Percentiles rank a stretch among this genome's conserved stretches.
phyloP scores from a whole-genome alignment of 1,139 yeast species.

The Saccharomyces hybrid region DNA sequence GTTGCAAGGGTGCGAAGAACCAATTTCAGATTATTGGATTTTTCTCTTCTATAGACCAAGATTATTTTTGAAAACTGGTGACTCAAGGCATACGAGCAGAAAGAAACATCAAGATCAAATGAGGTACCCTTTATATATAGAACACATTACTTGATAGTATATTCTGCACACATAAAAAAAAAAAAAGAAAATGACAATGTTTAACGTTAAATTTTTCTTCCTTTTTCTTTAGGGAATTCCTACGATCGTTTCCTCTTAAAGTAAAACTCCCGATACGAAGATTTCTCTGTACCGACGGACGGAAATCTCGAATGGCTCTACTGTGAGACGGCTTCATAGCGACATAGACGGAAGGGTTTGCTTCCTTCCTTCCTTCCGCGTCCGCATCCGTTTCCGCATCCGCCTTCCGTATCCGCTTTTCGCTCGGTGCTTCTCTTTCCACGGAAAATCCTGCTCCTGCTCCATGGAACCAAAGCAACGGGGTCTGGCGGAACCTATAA shows the following conservation, averaged over 20 bases:
- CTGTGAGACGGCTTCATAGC: not conserved
- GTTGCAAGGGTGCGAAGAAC: not conserved
- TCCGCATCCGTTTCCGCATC: not conserved
- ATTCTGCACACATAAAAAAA: not conserved
- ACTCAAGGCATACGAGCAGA: not conserved
- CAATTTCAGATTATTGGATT: not conserved
- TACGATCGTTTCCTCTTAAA: not conserved
- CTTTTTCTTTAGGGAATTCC: not conserved
- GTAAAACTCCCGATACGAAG: not conserved
- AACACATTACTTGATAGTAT: not conserved
- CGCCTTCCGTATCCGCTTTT: not conserved
- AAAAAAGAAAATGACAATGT: not conserved
- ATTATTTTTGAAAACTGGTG: not conserved
- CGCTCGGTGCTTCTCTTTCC: not conserved
- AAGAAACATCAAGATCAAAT: not conserved
- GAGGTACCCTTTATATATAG: not conserved
- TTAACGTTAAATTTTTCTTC: not conserved
- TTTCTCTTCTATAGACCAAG: not conserved
- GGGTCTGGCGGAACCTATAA: not conserved
- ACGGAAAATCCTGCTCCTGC: not conserved
- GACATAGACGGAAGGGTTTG: not conserved
- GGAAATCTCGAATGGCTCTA: not conserved
- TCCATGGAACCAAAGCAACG: not conserved
- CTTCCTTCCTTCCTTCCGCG: not conserved
- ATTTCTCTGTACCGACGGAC: not conserved